Evolutionary conservation across 495 filamentous ascomycete species (phyloP).

Genomic region (Pyrenula massariospora): DNA sequence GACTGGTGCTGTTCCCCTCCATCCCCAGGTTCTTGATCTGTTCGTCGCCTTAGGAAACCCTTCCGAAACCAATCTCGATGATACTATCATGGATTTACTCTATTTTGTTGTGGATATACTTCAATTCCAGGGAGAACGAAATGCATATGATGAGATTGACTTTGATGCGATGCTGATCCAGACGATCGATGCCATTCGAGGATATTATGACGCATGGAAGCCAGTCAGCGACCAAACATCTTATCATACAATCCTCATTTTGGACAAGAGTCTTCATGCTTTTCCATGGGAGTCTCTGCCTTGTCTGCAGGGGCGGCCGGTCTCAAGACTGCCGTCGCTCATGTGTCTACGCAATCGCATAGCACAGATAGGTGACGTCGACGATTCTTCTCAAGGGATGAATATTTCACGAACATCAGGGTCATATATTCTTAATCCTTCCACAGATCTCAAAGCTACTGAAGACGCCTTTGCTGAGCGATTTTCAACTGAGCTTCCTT

Average conservation of each 20-base stretch:
- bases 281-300: conserved; percentile 96
- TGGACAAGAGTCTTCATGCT: conserved; percentile 78
- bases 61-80: conserved; percentile 63
- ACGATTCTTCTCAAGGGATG: conserved; percentile 23
- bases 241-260: conserved; percentile 77
- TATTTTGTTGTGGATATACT: conserved; percentile 95
- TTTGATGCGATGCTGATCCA: conserved; percentile 85
- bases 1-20: conserved; percentile 46
- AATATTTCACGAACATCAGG: conserved; percentile 50
- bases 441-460: conserved; percentile 68
- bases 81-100: conserved; percentile 74
- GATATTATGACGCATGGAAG: conserved; percentile 55
- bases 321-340: conserved; percentile 76
- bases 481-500: conserved; percentile 35
- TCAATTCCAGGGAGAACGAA: conserved; percentile 91
- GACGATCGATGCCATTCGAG: conserved; percentile 63
- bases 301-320: conserved; percentile 64
- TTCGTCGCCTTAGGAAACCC: conserved; percentile 79
- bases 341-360: conserved; percentile 64
- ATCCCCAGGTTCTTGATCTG: conserved; percentile 69
- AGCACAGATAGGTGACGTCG: conserved; percentile 27
- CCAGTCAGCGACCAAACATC: conserved; percentile 41
- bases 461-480: conserved; percentile 57
- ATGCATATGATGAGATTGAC: conserved; percentile 96
- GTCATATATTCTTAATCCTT: conserved; percentile 80